phyloP scores from a whole-genome alignment of 257 asterid species.

The Buddleja alternifolia region DNA sequence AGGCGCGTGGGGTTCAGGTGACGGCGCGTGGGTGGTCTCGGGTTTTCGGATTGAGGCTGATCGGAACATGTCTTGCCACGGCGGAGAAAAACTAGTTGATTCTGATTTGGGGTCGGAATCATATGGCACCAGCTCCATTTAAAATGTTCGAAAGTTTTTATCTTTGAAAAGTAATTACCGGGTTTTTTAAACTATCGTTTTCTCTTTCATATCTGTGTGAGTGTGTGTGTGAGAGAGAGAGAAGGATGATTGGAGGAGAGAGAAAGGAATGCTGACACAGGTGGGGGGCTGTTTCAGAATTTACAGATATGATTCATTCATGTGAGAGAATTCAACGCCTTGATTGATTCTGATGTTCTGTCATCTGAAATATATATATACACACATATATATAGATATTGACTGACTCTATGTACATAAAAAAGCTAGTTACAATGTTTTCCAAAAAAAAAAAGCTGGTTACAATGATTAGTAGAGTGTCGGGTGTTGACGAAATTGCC shows the following conservation, averaged over 20 bases:
- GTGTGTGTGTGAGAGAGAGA: conserved; percentile 5
- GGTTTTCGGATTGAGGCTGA: conserved; percentile 88
- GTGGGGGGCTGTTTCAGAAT: neutral
- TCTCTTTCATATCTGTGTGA: neutral
- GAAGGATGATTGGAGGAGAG: neutral
- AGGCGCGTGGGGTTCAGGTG: conserved; percentile 36
- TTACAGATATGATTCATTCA: conserved; percentile 4
- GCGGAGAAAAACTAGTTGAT: conserved; percentile 45
- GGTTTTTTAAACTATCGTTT: neutral
- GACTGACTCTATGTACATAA: neutral
- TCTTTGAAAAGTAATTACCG: neutral
- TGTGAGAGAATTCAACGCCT: neutral
- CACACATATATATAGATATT: neutral
- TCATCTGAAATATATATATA: neutral
- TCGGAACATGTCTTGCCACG: conserved; percentile 98
- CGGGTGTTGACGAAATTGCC: conserved; percentile 14
- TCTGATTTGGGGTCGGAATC: conserved; percentile 63
- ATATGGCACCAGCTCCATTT: conserved; percentile 66
- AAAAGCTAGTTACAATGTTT: conserved; percentile 30
- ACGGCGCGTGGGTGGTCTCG: conserved; percentile 44
- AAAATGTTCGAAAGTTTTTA: neutral
- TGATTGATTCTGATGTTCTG: conserved; percentile 25
- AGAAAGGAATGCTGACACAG: conserved; percentile 5
- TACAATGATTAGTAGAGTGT: conserved; percentile 27
- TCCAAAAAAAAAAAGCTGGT: neutral